Evolutionary conservation across 805 yeast species (phyloP).

Genomic region (Saccharomyces jurei): DNA sequence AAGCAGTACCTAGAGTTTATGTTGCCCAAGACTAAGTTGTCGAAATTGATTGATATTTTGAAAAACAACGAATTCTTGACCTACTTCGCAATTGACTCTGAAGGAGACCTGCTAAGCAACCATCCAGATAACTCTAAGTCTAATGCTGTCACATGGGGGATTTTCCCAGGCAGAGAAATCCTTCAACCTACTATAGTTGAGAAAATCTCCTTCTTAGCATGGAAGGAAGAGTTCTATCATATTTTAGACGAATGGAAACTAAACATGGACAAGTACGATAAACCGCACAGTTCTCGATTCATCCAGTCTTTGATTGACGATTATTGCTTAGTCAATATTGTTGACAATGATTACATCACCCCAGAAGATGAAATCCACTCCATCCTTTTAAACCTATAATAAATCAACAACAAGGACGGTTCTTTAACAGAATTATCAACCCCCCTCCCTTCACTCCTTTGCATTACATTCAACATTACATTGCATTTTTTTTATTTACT

Average conservation of each 20-base stretch:
- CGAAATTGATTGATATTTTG: constrained; percentile 23
- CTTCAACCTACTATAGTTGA: constrained; percentile 95
- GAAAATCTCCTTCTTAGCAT: constrained; percentile 82
- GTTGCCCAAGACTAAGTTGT: constrained; percentile 45
- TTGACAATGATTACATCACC: constrained; percentile 72
- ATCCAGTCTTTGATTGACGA: constrained; percentile 35
- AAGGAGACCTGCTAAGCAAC: constrained; percentile 55
- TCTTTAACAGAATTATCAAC: background rate
- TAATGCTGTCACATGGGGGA: constrained; percentile 98
- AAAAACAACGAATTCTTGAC: constrained; percentile 48
- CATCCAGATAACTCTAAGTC: constrained; percentile 62
- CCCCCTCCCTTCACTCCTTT: background rate
- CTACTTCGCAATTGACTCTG: constrained; percentile 64
- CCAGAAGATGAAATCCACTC: constrained; percentile 47
- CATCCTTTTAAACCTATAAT: constrained; percentile 32
- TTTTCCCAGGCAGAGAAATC: constrained; percentile 91
- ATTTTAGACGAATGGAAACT: constrained; percentile 74
- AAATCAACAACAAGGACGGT: background rate
- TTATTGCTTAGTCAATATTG: constrained; percentile 76
- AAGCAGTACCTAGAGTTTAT: constrained; percentile 87
- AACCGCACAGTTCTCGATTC: constrained; percentile 23
- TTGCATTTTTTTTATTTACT: background rate
- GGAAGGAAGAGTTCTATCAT: constrained; percentile 93
- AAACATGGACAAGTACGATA: constrained; percentile 36
- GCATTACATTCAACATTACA: constrained; percentile 2